Percentiles rank a stretch among this genome's conserved stretches.
Evolutionary conservation across 1,139 yeast species (phyloP).

Genomic region (Scheffersomyces segobiensis): DNA sequence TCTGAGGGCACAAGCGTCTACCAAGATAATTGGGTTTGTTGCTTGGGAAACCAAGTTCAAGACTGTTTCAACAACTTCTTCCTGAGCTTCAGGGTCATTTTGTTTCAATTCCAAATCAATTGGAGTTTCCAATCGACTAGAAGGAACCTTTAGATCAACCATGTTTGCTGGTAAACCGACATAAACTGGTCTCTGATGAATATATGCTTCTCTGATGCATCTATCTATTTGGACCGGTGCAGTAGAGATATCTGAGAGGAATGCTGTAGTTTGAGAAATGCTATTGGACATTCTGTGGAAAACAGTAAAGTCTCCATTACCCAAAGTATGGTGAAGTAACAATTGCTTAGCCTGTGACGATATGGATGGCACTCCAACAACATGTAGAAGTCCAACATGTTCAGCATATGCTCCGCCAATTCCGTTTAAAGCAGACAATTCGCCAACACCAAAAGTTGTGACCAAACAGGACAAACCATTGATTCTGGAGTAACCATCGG

Average conservation of each 20-base stretch:
- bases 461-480: conserved; percentile 58
- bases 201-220: conserved; percentile 35
- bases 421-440: conserved; percentile 58
- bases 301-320: conserved; percentile 82
- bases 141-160: conserved; percentile 37
- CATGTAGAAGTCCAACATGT: conserved; percentile 56
- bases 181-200: conserved; percentile 40
- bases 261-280: conserved; percentile 34
- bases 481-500: conserved; percentile 70
- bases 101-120: conserved; percentile 28
- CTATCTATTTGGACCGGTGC: conserved; percentile 39
- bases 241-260: conserved; percentile 26
- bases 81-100: conserved; percentile 31
- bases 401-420: conserved; percentile 62
- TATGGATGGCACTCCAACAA: conserved; percentile 60
- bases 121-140: conserved; percentile 28
- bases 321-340: conserved; percentile 63
- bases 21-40: conserved; percentile 32
- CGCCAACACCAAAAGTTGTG: conserved; percentile 73
- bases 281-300: conserved; percentile 62
- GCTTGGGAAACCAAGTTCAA: conserved; percentile 28
- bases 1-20: conserved; percentile 40
- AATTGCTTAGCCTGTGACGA: conserved; percentile 63
- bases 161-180: conserved; percentile 40
- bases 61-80: conserved; percentile 31